phyloP scores from a whole-genome alignment of 768 basidiomycete genomes.

The Cyclocybe aegerita region DNA sequence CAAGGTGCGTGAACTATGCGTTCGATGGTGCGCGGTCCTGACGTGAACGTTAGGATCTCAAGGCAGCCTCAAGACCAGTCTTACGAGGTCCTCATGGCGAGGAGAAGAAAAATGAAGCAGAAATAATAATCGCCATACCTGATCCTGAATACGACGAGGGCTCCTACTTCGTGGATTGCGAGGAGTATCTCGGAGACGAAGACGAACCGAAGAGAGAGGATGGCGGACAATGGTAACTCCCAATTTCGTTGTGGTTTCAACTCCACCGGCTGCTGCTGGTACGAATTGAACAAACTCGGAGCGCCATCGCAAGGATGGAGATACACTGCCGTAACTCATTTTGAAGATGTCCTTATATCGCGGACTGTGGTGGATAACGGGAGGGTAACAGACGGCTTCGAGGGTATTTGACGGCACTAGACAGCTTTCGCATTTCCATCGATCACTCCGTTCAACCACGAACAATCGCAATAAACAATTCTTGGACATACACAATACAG shows the following conservation, averaged over 20 bases:
- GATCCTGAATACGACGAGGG: constrained; percentile 14
- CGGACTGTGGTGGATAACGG: no score
- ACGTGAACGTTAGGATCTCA: neutral
- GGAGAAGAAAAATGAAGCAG: neutral
- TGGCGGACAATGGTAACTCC: neutral
- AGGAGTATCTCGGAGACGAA: constrained; percentile 6
- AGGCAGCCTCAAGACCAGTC: neutral
- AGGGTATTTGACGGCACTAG: no score
- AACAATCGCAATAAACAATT: neutral
- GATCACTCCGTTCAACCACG: neutral
- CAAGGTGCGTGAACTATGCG: constrained; percentile 1
- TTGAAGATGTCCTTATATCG: no score
- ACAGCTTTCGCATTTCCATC: no score
- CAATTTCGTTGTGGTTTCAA: no score
- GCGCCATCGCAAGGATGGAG: no score
- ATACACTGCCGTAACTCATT: no score
- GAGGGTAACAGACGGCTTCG: no score
- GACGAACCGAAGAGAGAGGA: neutral
- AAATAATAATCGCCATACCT: constrained; percentile 7
- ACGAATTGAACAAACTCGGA: no score
- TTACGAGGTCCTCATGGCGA: neutral
- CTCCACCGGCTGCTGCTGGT: no score
- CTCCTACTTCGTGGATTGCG: constrained; percentile 12
- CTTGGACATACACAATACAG: neutral
- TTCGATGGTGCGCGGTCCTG: neutral